Percentiles rank a stretch among this genome's conserved stretches.
Evolutionary conservation across 2,329 filamentous ascomycete genomes (phyloP).

Genomic region (Fusarium zealandicum): DNA sequence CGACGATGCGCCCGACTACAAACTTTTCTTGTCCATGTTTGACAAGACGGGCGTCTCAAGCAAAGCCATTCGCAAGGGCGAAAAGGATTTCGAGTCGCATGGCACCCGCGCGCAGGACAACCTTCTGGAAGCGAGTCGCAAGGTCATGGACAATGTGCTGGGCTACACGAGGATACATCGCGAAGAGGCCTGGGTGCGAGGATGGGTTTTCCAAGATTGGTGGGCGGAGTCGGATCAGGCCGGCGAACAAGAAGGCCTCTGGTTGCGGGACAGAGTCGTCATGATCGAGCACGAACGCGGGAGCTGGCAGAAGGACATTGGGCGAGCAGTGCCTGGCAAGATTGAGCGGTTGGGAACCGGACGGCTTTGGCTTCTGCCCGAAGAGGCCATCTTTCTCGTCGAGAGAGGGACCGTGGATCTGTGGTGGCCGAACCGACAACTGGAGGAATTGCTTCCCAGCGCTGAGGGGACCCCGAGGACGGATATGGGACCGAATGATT

Average conservation of each 20-base stretch:
- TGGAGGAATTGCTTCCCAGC: slow-evolving; percentile 57
- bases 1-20: slow-evolving; percentile 88
- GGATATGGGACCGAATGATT: slow-evolving; percentile 48
- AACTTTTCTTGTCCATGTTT: slow-evolving; percentile 67
- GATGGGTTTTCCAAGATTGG: slow-evolving; percentile 74
- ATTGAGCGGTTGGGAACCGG: slow-evolving; percentile 64
- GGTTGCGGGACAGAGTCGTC: slow-evolving; percentile 62
- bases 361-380: slow-evolving; percentile 83
- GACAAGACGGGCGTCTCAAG: slow-evolving; percentile 59
- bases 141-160: slow-evolving; percentile 89
- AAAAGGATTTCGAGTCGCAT: slow-evolving; percentile 97
- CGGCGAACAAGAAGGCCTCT: slow-evolving; percentile 41
- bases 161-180: slow-evolving; percentile 77
- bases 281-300: slow-evolving; percentile 76
- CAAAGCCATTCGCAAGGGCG: slow-evolving; percentile 84
- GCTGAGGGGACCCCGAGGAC: slow-evolving; percentile 36
- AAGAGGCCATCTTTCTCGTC: slow-evolving; percentile 88
- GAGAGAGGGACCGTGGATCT: slow-evolving; percentile 89
- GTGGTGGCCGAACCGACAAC: slow-evolving; percentile 73
- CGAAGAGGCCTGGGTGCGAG: slow-evolving; percentile 70
- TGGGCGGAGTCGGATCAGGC: slow-evolving; percentile 48
- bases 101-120: slow-evolving; percentile 82
- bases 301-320: slow-evolving; percentile 77
- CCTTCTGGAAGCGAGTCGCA: slow-evolving; percentile 79
- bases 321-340: slow-evolving; percentile 66